These are phyloP conservation scores for Cadophora gregata DNA, from an alignment of 2,329 filamentous ascomycete species.

Conservation along the genomic window DNA sequence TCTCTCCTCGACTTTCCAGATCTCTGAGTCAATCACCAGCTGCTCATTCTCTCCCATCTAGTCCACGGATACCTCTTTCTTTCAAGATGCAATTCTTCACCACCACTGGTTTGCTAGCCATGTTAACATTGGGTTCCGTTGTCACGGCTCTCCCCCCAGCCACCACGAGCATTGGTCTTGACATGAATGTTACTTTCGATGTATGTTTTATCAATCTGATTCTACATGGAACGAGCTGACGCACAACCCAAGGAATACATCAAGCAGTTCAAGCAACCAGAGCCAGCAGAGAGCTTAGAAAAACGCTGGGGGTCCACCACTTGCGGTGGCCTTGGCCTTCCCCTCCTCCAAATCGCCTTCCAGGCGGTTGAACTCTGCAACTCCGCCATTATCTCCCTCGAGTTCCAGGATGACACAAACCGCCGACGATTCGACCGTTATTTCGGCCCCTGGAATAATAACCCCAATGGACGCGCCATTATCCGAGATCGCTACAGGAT, in stretches of 20 bases:
- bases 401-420: not conserved
- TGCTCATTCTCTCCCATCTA: not conserved
- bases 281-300: not conserved
- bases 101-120: constrained; percentile 1
- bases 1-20: not conserved
- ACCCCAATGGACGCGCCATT: not conserved
- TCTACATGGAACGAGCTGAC: not conserved
- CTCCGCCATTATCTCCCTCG: not conserved
- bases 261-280: constrained; percentile 5
- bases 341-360: not conserved
- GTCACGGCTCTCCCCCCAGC: constrained; percentile 1
- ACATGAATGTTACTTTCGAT: constrained; percentile 4
- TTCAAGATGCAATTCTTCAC: constrained; percentile 8
- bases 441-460: not conserved
- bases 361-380: not conserved
- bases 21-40: not conserved
- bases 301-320: not conserved
- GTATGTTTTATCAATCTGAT: not conserved
- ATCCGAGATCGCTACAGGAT: not conserved
- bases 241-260: constrained; percentile 3
- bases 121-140: not conserved
- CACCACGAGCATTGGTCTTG: not conserved
- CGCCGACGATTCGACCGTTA: not conserved
- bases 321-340: not conserved
- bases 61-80: not conserved